A percentile compares a stretch with the other conserved stretches of the same genome.
Evolutionary conservation across 129 eudicot genomes (phyloP).

Genomic region (Artemisia tridentata): DNA sequence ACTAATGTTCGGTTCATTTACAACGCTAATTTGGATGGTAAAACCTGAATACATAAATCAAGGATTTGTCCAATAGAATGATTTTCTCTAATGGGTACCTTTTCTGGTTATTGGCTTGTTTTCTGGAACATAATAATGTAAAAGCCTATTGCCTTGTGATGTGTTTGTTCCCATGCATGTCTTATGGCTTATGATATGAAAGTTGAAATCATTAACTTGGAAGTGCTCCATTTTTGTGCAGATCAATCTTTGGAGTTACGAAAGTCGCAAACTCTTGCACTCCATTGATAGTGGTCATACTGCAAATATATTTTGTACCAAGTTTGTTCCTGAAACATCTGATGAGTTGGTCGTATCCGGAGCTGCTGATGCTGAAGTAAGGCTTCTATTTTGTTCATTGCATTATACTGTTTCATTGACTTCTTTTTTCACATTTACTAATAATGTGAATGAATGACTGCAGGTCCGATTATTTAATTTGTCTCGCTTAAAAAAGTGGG

Average conservation of each 20-base stretch:
- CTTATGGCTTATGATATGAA: slow-evolving; percentile 24
- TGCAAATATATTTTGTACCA: slow-evolving; percentile 85
- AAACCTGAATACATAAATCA: too few relatives aligned
- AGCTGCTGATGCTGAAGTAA: slow-evolving; percentile 96
- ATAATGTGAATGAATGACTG: slow-evolving; percentile 9
- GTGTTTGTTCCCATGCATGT: slow-evolving; percentile 3
- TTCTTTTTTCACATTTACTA: slow-evolving; percentile 12
- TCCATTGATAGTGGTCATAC: slow-evolving; percentile 82
- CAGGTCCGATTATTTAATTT: slow-evolving; percentile 88
- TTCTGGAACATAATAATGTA: not conserved
- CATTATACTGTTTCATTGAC: not conserved
- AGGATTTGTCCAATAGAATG: too few relatives aligned
- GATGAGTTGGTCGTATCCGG: slow-evolving; percentile 89
- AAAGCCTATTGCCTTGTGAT: slow-evolving; percentile 1
- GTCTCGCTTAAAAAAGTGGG: slow-evolving; percentile 53
- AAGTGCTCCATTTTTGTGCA: slow-evolving; percentile 38
- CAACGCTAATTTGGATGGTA: too few relatives aligned
- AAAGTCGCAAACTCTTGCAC: slow-evolving; percentile 67
- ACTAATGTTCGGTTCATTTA: too few relatives aligned
- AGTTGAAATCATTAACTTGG: not conserved
- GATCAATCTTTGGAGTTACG: slow-evolving; percentile 83
- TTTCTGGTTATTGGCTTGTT: too few relatives aligned
- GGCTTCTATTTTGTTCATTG: slow-evolving; percentile 14
- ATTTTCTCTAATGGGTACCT: too few relatives aligned
- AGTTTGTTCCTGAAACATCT: slow-evolving; percentile 91